Evolutionary conservation across 352 stramenopile genomes (phyloP).

Genomic region (Pythium aquatile): DNA sequence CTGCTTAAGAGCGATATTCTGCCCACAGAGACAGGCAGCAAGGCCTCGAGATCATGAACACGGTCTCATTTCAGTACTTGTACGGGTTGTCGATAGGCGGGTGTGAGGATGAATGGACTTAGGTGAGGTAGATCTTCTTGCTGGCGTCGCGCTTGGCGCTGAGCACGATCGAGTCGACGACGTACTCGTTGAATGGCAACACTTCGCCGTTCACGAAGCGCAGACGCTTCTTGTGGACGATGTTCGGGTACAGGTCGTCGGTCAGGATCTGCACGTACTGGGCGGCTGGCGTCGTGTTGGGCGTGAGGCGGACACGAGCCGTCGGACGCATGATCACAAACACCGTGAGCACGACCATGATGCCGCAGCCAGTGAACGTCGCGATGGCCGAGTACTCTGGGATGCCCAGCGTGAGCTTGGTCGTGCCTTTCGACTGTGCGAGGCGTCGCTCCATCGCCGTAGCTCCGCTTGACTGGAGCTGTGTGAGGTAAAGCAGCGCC

Average conservation of each 20-base stretch:
- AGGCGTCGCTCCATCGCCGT: slow-evolving; percentile 18
- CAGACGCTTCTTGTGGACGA: slow-evolving; percentile 73
- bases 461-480: slow-evolving; percentile 28
- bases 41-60: too few species aligned
- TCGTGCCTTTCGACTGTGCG: not conserved
- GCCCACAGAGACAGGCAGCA: not conserved
- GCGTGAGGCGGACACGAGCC: slow-evolving; percentile 47
- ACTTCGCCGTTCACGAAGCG: slow-evolving; percentile 61
- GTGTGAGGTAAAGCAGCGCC: slow-evolving; percentile 49
- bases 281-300: slow-evolving; percentile 58
- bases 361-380: slow-evolving; percentile 48
- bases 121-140: slow-evolving; percentile 57
- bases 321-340: slow-evolving; percentile 56
- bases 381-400: slow-evolving; percentile 39
- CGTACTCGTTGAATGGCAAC: slow-evolving; percentile 67
- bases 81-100: too few species aligned
- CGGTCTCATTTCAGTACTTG: too few species aligned
- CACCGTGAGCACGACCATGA: slow-evolving; percentile 52
- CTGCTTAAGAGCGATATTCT: slow-evolving; percentile 44
- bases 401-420: slow-evolving; percentile 47
- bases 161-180: slow-evolving; percentile 60
- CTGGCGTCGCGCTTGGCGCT: slow-evolving; percentile 51
- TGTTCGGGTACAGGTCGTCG: slow-evolving; percentile 63
- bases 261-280: slow-evolving; percentile 74
- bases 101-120: too few species aligned